phyloP scores from a whole-genome alignment of 352 stramenopile species.

The Phytophthora macrochlamydospora region DNA sequence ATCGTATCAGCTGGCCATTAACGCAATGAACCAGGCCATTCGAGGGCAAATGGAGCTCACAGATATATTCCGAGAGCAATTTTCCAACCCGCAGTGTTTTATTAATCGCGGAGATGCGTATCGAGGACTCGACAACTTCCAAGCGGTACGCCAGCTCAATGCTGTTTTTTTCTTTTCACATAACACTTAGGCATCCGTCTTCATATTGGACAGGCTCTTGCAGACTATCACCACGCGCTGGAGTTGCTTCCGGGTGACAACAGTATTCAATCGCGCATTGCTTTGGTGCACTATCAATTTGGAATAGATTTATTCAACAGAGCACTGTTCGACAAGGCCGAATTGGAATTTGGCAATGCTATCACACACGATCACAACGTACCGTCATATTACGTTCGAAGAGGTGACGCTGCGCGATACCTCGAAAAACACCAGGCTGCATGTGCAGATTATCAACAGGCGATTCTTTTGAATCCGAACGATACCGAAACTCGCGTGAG shows the following conservation, averaged over 20 bases:
- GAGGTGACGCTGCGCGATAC: slow-evolving; percentile 75
- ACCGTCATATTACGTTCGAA: slow-evolving; percentile 67
- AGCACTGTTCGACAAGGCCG: slow-evolving; percentile 72
- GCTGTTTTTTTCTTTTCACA: background rate
- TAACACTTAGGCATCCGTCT: background rate
- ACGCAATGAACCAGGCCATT: slow-evolving; percentile 84
- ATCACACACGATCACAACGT: slow-evolving; percentile 63
- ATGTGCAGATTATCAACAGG: slow-evolving; percentile 54
- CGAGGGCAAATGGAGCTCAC: slow-evolving; percentile 54
- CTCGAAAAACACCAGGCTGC: slow-evolving; percentile 70
- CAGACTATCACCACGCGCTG: slow-evolving; percentile 78
- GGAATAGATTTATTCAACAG: slow-evolving; percentile 81
- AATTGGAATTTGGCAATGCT: slow-evolving; percentile 57
- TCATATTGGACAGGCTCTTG: slow-evolving; percentile 50
- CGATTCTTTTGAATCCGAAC: slow-evolving; percentile 56
- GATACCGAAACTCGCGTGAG: slow-evolving; percentile 62
- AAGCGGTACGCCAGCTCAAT: slow-evolving; percentile 45
- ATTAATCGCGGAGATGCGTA: slow-evolving; percentile 79
- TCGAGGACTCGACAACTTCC: slow-evolving; percentile 70
- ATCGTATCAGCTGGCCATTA: slow-evolving; percentile 75
- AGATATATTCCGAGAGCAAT: slow-evolving; percentile 49
- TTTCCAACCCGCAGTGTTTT: slow-evolving; percentile 59
- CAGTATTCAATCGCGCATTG: slow-evolving; percentile 65
- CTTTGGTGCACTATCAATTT: slow-evolving; percentile 84
- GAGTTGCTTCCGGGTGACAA: slow-evolving; percentile 57